Conservation (phyloP, 1,139 yeast species). For the Citeromyces hawaiiensis region DNA sequence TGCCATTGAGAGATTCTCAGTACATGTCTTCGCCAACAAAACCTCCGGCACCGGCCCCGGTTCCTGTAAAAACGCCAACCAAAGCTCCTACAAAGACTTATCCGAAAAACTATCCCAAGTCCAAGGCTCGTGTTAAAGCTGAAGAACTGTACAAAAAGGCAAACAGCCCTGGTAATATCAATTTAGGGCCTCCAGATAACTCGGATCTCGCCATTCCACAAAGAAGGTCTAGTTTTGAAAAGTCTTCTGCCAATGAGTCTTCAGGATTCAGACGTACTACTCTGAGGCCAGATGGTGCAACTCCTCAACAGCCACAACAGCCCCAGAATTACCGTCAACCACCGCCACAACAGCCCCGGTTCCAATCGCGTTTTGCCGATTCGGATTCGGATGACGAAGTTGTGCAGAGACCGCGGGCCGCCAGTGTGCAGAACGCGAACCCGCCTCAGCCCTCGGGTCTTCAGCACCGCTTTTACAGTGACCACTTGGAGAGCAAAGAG, state of each 20-base stretch:
- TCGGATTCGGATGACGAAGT: slow-evolving; percentile 35
- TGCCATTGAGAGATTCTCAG: background rate
- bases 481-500: slow-evolving; percentile 10
- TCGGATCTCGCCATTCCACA: no score
- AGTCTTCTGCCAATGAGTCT: no score
- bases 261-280: no score
- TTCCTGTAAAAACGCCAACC: background rate
- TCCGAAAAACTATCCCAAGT: slow-evolving; percentile 12
- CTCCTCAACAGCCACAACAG: no score
- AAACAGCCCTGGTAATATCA: background rate
- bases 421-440: no score
- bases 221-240: no score
- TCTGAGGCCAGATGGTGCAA: no score
- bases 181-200: background rate
- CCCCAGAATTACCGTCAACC: background rate
- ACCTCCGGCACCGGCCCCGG: no score
- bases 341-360: slow-evolving; percentile 5
- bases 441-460: no score
- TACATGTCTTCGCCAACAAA: background rate
- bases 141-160: slow-evolving; percentile 29
- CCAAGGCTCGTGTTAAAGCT: slow-evolving; percentile 21
- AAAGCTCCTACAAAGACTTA: background rate
- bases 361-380: slow-evolving; percentile 39
- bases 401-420: slow-evolving; percentile 5
- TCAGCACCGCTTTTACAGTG: slow-evolving; percentile 11